phyloP scores from a whole-genome alignment of 2,329 filamentous ascomycete genomes.

The Didymella glomerata region DNA sequence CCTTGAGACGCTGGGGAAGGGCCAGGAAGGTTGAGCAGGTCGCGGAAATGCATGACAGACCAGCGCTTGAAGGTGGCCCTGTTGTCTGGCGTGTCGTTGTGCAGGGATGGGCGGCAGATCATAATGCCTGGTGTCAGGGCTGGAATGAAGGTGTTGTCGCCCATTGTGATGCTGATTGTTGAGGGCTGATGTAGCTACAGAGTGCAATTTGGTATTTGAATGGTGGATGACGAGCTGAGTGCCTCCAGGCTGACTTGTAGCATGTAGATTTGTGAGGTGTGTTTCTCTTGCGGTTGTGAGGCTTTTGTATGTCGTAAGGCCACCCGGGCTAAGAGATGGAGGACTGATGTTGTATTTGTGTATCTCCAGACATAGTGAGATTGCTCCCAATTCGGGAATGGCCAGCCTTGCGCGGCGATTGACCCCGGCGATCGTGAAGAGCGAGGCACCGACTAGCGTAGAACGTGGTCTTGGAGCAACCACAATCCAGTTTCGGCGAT shows the following conservation, averaged over 20 bases:
- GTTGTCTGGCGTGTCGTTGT: conserved; percentile 2
- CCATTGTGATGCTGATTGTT: conserved; percentile 5
- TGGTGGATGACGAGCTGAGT: not conserved
- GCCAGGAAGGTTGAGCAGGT: conserved; percentile 20
- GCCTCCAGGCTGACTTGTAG: not conserved
- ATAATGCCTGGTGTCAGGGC: conserved; percentile 18
- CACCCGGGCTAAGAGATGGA: conserved; percentile 12
- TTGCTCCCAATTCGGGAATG: conserved; percentile 1
- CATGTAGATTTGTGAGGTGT: not conserved
- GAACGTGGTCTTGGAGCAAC: not conserved
- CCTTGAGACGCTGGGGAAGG: not conserved
- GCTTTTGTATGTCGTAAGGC: not conserved
- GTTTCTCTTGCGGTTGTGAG: not conserved
- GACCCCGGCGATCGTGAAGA: not conserved
- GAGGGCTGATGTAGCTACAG: not conserved
- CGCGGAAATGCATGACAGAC: conserved; percentile 33
- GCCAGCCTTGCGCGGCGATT: not conserved
- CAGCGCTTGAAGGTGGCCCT: conserved; percentile 26
- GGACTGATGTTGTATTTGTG: conserved; percentile 21
- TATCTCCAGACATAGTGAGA: not conserved
- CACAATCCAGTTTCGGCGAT: not conserved
- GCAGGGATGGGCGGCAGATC: conserved; percentile 27
- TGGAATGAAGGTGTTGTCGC: not conserved
- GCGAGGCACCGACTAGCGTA: conserved; percentile 8
- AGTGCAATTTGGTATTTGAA: not conserved